Conservation (phyloP, 2,329 filamentous ascomycete genomes). For the Penicillium frequentans region DNA sequence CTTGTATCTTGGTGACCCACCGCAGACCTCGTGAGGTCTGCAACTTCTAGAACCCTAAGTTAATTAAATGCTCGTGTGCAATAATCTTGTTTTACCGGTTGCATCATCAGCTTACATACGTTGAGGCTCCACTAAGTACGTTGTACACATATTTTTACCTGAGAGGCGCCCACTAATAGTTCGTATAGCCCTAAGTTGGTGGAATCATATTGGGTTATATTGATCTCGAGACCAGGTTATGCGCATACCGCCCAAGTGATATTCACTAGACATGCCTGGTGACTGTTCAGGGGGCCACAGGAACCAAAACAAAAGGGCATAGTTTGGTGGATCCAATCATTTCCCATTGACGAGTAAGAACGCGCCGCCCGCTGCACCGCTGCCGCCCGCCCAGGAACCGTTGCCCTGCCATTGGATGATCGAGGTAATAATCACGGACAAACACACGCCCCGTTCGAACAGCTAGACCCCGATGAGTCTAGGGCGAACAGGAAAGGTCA, state of each 20-base stretch:
- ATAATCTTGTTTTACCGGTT: neutral
- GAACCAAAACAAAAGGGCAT: neutral
- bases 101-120: neutral
- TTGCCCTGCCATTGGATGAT: neutral
- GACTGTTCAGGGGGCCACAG: neutral
- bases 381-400: neutral
- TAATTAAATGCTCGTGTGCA: neutral
- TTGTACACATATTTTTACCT: neutral
- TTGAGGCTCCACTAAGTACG: neutral
- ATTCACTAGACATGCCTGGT: neutral
- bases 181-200: too few species aligned
- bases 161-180: neutral
- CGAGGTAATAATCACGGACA: neutral
- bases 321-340: neutral
- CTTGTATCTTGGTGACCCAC: neutral
- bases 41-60: neutral
- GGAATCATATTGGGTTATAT: too few species aligned
- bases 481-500: neutral
- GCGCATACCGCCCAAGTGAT: neutral
- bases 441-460: neutral
- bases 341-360: neutral
- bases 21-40: neutral
- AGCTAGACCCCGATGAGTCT: slow-evolving; percentile 1
- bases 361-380: neutral
- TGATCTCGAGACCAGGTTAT: neutral